Evolutionary conservation across 2,329 filamentous ascomycete species (phyloP).

Genomic region (Zymoseptoria crescenta): DNA sequence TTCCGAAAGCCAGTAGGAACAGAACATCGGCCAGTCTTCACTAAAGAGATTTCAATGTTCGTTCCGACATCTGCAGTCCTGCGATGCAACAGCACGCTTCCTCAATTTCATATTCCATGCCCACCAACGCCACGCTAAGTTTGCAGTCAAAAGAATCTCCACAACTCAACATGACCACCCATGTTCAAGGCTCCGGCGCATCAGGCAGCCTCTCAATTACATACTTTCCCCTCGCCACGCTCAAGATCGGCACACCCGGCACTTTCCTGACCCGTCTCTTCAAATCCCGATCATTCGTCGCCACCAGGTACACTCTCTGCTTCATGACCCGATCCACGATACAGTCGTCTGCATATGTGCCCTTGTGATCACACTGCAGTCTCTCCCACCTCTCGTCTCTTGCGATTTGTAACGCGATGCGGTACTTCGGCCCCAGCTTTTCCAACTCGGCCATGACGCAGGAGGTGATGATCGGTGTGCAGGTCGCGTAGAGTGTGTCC

Average conservation of each 20-base stretch:
- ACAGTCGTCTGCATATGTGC: constrained; percentile 81
- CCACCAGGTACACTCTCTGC: constrained; percentile 41
- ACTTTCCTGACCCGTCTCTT: constrained; percentile 81
- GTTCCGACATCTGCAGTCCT: neutral
- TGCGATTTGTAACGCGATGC: constrained; percentile 77
- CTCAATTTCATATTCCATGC: neutral
- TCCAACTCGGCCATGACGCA: constrained; percentile 81
- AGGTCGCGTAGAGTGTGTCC: constrained; percentile 89
- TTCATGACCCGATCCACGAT: constrained; percentile 41
- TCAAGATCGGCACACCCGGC: constrained; percentile 68
- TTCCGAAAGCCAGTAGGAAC: neutral
- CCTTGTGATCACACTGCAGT: constrained; percentile 83
- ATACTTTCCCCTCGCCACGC: constrained; percentile 82
- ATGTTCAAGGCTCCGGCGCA: constrained; percentile 56
- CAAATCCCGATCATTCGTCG: constrained; percentile 64
- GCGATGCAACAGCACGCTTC: neutral
- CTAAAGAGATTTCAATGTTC: neutral
- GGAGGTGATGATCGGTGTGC: constrained; percentile 76
- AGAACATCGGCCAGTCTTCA: too few species aligned
- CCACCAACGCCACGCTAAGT: constrained; percentile 16
- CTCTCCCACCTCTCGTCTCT: constrained; percentile 83
- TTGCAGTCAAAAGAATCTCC: neutral
- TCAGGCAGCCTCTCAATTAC: constrained; percentile 86
- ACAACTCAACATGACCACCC: neutral
- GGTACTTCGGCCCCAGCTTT: constrained; percentile 81